These are phyloP conservation scores for Excoecaria agallocha DNA, from an alignment of 345 rosid genomes.

Conservation along the genomic window DNA sequence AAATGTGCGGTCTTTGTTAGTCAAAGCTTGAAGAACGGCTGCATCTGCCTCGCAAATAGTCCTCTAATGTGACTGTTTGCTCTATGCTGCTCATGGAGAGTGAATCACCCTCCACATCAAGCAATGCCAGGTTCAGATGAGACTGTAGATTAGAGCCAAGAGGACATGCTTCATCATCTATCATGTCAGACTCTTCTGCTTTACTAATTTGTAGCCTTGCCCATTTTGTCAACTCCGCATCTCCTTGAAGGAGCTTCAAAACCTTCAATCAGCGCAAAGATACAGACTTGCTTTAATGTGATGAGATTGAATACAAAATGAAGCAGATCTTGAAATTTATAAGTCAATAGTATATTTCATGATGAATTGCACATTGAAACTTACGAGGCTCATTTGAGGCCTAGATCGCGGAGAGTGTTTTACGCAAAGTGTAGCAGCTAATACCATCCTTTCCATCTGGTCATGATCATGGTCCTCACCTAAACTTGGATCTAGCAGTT, in stretches of 20 bases:
- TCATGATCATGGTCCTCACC: constrained; percentile 26
- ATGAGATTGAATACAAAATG: background rate
- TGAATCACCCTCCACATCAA: constrained; percentile 33
- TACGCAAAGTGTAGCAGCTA: constrained; percentile 33
- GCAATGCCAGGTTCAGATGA: constrained; percentile 37
- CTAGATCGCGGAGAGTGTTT: constrained; percentile 25
- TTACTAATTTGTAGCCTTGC: constrained; percentile 24
- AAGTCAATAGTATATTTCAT: background rate
- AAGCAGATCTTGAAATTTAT: background rate
- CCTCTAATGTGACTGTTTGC: constrained; percentile 47
- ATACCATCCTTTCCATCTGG: constrained; percentile 30
- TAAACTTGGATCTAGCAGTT: constrained; percentile 29
- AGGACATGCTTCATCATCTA: constrained; percentile 20
- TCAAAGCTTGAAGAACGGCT: constrained; percentile 93
- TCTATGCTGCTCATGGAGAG: constrained; percentile 32
- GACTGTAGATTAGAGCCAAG: constrained; percentile 5
- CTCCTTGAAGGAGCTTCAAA: constrained; percentile 29
- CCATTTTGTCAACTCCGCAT: constrained; percentile 27
- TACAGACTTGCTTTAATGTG: background rate
- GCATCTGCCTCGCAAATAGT: constrained; percentile 62
- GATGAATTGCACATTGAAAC: background rate
- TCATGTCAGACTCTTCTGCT: constrained; percentile 14
- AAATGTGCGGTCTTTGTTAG: constrained; percentile 26
- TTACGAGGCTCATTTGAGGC: constrained; percentile 32
- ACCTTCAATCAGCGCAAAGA: constrained; percentile 12